Evolutionary conservation across 73 alveolate genomes (phyloP).

Genomic region (Paramecium primaurelia): DNA sequence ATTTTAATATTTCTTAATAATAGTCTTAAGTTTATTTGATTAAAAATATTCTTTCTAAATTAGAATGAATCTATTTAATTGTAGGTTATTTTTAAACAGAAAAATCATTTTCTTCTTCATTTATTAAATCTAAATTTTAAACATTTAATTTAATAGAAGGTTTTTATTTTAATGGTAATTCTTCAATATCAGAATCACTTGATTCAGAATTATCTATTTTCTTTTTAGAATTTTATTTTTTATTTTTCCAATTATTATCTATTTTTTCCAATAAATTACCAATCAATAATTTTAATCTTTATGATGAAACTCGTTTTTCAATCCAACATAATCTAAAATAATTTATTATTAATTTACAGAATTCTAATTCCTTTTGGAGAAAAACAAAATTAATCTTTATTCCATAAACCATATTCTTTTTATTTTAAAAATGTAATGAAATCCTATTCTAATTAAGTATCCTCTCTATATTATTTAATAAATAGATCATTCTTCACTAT

Average conservation of each 20-base stretch:
- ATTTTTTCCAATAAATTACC: background rate
- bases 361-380: background rate
- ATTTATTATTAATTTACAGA: background rate
- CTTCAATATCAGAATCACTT: background rate
- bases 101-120: background rate
- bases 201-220: background rate
- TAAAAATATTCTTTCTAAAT: background rate
- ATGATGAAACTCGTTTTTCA: background rate
- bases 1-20: background rate
- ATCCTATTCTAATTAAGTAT: background rate
- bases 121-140: background rate
- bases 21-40: background rate
- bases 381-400: background rate
- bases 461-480: background rate
- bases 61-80: background rate
- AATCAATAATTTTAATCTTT: background rate
- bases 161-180: background rate
- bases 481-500: conserved; percentile 11
- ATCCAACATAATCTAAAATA: background rate
- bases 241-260: background rate
- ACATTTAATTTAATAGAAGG: background rate
- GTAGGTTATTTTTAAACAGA: background rate
- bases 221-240: background rate
- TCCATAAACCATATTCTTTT: background rate
- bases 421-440: background rate